Evolutionary conservation across 2,329 filamentous ascomycete species (phyloP).

Genomic region (Cryphonectria radicalis): DNA sequence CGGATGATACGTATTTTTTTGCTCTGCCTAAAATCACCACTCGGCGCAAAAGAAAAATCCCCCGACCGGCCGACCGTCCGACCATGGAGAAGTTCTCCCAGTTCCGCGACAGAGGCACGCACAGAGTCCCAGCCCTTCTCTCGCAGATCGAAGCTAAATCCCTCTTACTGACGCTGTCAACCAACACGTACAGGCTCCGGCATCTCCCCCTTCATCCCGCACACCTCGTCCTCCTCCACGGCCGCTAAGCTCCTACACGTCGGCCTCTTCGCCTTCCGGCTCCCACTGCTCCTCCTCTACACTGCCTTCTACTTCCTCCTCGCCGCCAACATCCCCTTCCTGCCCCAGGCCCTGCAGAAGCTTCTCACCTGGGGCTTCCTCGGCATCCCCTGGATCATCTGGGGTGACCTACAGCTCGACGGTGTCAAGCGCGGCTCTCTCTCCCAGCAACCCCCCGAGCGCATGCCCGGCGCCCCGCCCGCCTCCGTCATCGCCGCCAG

Average conservation of each 20-base stretch:
- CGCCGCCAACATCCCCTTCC: constrained; percentile 71
- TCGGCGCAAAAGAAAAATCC: background rate
- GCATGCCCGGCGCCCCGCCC: constrained; percentile 69
- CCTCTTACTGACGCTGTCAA: background rate
- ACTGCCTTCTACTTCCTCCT: constrained; percentile 76
- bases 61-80: constrained; percentile 26
- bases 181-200: constrained; percentile 73
- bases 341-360: constrained; percentile 70
- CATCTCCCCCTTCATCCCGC: constrained; percentile 92
- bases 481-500: constrained; percentile 86
- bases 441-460: constrained; percentile 70
- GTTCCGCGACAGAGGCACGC: constrained; percentile 82
- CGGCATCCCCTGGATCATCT: constrained; percentile 91
- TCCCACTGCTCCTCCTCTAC: constrained; percentile 75
- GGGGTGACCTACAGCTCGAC: constrained; percentile 97
- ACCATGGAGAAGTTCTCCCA: constrained; percentile 94
- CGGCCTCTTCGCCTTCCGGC: constrained; percentile 78
- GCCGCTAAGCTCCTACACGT: constrained; percentile 67
- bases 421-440: constrained; percentile 91
- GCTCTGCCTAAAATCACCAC: background rate
- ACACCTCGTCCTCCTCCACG: constrained; percentile 66
- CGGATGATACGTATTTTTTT: constrained; percentile 14
- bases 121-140: constrained; percentile 11
- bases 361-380: constrained; percentile 86
- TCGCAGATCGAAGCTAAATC: background rate